phyloP scores from a whole-genome alignment of 163 green algal genomes.

The Chloromonas sp. region DNA sequence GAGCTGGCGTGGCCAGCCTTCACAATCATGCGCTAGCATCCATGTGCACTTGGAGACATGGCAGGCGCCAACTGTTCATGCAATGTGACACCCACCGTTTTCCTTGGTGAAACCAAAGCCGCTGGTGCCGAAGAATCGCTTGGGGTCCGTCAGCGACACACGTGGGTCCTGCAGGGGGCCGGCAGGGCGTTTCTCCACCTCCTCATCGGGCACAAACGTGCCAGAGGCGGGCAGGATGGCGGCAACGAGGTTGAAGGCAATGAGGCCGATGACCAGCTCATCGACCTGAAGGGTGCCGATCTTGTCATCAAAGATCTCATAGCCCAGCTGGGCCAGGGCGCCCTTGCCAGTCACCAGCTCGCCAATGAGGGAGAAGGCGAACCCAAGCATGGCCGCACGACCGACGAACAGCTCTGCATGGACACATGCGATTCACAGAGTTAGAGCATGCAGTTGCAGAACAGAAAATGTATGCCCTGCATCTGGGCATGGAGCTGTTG shows the following conservation, averaged over 20 bases:
- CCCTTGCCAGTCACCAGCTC: constrained; percentile 65
- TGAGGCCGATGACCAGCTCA: constrained; percentile 46
- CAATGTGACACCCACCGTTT: constrained; percentile 18
- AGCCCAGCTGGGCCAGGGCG: constrained; percentile 59
- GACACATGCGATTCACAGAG: no score
- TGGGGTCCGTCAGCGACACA: constrained; percentile 37
- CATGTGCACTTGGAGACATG: no score
- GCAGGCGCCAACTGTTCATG: no score
- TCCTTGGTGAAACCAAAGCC: constrained; percentile 67
- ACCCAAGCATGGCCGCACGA: constrained; percentile 73
- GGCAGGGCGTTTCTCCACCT: constrained; percentile 23
- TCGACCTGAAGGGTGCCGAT: constrained; percentile 47
- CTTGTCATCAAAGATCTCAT: constrained; percentile 41
- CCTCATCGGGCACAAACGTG: constrained; percentile 47
- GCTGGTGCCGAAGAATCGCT: constrained; percentile 54
- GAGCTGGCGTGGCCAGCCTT: no score
- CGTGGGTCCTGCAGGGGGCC: constrained; percentile 47
- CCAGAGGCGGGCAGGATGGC: constrained; percentile 41
- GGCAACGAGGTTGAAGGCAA: constrained; percentile 60
- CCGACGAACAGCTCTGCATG: constrained; percentile 11
- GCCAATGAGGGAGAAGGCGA: constrained; percentile 52
- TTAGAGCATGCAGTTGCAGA: no score
- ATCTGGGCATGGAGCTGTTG: no score
- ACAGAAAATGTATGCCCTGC: no score
- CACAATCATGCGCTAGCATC: no score